phyloP scores from a whole-genome alignment of 192 early-diverging fungal genomes.

The Linnemannia elongata region DNA sequence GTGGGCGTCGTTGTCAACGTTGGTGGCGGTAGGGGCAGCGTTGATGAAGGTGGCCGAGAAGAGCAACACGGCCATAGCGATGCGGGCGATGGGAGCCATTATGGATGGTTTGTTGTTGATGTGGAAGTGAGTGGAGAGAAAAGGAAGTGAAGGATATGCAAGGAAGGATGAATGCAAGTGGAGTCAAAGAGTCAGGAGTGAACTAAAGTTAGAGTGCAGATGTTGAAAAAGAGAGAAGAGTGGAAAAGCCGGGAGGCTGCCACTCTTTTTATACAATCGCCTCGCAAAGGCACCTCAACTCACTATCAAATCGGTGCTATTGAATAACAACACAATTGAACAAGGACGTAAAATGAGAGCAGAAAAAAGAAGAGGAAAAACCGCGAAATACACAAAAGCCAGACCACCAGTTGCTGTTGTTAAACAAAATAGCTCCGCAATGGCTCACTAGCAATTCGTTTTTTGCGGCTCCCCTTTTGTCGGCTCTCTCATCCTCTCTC shows the following conservation, averaged over 20 bases:
- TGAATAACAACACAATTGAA: not conserved
- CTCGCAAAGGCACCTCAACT: not conserved
- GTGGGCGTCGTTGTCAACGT: not conserved
- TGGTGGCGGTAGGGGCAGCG: constrained; percentile 14
- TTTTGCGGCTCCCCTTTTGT: not conserved
- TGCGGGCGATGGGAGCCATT: constrained; percentile 41
- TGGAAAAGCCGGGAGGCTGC: not conserved
- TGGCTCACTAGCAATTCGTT: not conserved
- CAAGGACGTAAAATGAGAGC: not conserved
- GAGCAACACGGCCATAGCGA: constrained; percentile 16
- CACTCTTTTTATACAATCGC: not conserved
- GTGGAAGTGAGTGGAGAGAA: not conserved
- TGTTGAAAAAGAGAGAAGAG: not conserved
- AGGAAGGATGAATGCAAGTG: not conserved
- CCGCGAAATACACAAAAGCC: not conserved
- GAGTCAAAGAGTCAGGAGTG: not conserved
- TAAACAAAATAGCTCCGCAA: not conserved
- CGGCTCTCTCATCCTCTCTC: not conserved
- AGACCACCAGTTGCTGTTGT: not conserved
- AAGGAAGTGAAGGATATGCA: not conserved
- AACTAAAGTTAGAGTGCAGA: not conserved
- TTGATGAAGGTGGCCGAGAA: constrained; percentile 20
- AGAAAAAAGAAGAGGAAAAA: not conserved
- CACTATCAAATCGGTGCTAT: not conserved
- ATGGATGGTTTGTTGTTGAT: not conserved